Evolutionary conservation across 805 yeast genomes (phyloP).

Genomic region (Nakazawaea molendinolei): DNA sequence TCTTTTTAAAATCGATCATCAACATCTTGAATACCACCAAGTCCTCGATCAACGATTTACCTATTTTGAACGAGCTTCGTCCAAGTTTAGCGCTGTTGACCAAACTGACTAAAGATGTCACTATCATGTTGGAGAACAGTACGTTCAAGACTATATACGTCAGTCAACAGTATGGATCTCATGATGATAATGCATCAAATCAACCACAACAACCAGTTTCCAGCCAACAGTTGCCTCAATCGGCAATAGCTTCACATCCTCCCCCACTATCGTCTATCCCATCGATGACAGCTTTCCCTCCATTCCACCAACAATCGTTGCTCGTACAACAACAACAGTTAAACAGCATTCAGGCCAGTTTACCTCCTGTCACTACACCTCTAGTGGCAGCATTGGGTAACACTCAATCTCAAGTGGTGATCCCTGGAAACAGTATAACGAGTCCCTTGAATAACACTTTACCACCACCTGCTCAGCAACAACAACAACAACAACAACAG

Average conservation of each 20-base stretch:
- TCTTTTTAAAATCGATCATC: conserved; percentile 76
- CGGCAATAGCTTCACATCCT: conserved; percentile 6
- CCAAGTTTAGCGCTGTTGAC: conserved; percentile 78
- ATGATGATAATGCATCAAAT: background rate
- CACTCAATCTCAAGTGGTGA: conserved; percentile 17
- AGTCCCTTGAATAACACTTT: background rate
- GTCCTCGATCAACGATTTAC: conserved; percentile 72
- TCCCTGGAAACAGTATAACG: background rate
- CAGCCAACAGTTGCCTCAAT: conserved; percentile 3
- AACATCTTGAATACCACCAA: conserved; percentile 80
- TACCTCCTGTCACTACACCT: conserved; percentile 27
- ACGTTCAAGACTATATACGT: conserved; percentile 29
- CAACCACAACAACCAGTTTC: background rate
- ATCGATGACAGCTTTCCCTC: conserved; percentile 25
- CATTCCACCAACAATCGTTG: conserved; percentile 12
- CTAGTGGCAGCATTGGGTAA: conserved; percentile 29
- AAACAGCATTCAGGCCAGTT: conserved; percentile 16
- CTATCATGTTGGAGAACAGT: conserved; percentile 72
- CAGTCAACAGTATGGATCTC: conserved; percentile 17
- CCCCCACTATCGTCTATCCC: conserved; percentile 31
- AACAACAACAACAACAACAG: background rate
- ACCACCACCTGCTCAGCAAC: conserved; percentile 2
- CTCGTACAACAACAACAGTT: conserved; percentile 20
- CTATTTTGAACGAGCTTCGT: conserved; percentile 71
- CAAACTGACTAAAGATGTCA: conserved; percentile 85